Percentiles rank a stretch among this genome's conserved stretches.
Evolutionary conservation across 352 stramenopile genomes (phyloP).

Genomic region (Aphanomyces invadans): DNA sequence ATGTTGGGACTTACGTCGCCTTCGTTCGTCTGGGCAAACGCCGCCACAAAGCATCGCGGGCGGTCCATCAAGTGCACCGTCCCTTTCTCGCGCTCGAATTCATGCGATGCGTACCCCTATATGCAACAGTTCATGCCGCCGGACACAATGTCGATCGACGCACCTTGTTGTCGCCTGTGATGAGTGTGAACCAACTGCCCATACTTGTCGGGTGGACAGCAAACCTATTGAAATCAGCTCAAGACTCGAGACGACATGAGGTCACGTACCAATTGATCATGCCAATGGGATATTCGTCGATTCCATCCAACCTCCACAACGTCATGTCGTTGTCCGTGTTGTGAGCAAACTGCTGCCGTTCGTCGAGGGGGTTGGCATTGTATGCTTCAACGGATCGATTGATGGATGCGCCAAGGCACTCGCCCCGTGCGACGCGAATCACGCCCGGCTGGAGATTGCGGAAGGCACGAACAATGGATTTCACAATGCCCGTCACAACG

Average conservation of each 20-base stretch:
- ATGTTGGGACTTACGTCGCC: slow-evolving; percentile 91
- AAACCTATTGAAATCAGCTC: slow-evolving; percentile 43
- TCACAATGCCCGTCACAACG: slow-evolving; percentile 81
- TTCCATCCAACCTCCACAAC: slow-evolving; percentile 76
- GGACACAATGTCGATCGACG: slow-evolving; percentile 8
- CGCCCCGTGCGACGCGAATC: slow-evolving; percentile 52
- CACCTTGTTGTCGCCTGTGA: slow-evolving; percentile 90
- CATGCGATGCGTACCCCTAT: slow-evolving; percentile 75
- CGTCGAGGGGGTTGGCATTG: slow-evolving; percentile 73
- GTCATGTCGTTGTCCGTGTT: slow-evolving; percentile 92
- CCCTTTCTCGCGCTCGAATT: slow-evolving; percentile 82
- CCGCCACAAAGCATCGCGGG: slow-evolving; percentile 82
- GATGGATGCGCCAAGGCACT: slow-evolving; percentile 72
- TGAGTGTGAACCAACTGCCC: slow-evolving; percentile 90
- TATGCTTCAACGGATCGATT: slow-evolving; percentile 88
- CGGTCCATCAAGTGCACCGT: slow-evolving; percentile 71
- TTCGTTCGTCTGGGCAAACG: slow-evolving; percentile 91
- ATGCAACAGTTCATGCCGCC: not conserved
- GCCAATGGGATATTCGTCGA: slow-evolving; percentile 74
- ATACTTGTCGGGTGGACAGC: slow-evolving; percentile 90
- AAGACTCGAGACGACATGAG: not conserved
- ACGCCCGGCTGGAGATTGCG: slow-evolving; percentile 54
- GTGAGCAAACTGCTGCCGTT: slow-evolving; percentile 66
- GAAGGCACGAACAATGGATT: slow-evolving; percentile 72
- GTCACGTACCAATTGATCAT: slow-evolving; percentile 82